These are phyloP conservation scores for Pleurotus tuoliensis DNA, from an alignment of 768 basidiomycete genomes.

Conservation along the genomic window DNA sequence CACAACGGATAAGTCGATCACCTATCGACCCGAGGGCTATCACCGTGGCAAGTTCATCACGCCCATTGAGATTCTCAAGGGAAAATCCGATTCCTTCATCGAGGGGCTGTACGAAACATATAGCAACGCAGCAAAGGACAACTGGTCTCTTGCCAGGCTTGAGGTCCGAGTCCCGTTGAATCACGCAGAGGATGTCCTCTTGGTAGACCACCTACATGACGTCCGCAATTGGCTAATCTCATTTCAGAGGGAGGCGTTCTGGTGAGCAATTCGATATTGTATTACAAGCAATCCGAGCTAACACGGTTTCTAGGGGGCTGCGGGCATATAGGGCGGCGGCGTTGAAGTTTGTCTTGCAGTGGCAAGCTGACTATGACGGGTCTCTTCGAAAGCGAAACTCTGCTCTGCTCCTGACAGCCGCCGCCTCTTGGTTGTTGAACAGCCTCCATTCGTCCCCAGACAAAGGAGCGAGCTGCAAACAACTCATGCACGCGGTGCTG, in stretches of 20 bases:
- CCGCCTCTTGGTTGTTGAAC: slow-evolving; percentile 19
- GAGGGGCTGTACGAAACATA: slow-evolving; percentile 18
- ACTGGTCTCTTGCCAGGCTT: slow-evolving; percentile 20
- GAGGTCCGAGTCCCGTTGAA: slow-evolving; percentile 23
- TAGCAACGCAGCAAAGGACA: slow-evolving; percentile 9
- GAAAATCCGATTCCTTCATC: slow-evolving; percentile 5
- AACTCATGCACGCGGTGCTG: slow-evolving; percentile 17
- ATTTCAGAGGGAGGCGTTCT: slow-evolving; percentile 12
- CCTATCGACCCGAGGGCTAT: slow-evolving; percentile 14
- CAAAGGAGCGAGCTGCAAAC: slow-evolving; percentile 12
- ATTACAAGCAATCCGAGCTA: neutral
- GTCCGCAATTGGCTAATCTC: slow-evolving; percentile 9
- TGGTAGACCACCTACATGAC: neutral
- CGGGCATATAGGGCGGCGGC: slow-evolving; percentile 17
- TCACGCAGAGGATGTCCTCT: slow-evolving; percentile 6
- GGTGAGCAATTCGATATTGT: slow-evolving; percentile 9
- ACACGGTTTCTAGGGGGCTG: slow-evolving; percentile 7
- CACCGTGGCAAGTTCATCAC: slow-evolving; percentile 20
- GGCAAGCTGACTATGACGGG: slow-evolving; percentile 10
- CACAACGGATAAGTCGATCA: slow-evolving; percentile 28
- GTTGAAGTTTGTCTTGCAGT: slow-evolving; percentile 11
- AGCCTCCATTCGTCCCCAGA: slow-evolving; percentile 23
- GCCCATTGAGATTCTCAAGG: slow-evolving; percentile 14
- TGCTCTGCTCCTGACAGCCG: slow-evolving; percentile 20
- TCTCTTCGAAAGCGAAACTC: neutral